Percentiles rank a stretch among this genome's conserved stretches.
These are phyloP conservation scores for Hypoxylon sp. DNA, from an alignment of 2,329 filamentous ascomycete species.

Conservation along the genomic window DNA sequence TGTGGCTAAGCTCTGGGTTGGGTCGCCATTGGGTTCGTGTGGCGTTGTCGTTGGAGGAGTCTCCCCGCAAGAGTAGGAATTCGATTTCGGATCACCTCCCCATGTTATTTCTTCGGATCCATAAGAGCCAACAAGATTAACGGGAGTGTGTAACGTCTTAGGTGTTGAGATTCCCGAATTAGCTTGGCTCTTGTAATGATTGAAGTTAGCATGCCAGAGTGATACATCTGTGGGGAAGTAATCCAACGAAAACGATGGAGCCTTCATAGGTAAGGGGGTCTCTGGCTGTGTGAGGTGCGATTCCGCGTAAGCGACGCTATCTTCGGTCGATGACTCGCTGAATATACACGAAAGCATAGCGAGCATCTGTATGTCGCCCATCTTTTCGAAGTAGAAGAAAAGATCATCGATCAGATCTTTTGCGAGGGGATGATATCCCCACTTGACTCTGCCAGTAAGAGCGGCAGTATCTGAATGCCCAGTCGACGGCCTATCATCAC, in stretches of 20 bases:
- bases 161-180: conserved; percentile 66
- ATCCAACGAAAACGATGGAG: conserved; percentile 71
- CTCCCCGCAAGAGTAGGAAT: conserved; percentile 69
- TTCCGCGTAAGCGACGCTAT: conserved; percentile 66
- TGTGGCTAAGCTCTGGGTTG: conserved; percentile 64
- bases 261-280: conserved; percentile 71
- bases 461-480: conserved; percentile 33
- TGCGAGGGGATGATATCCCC: conserved; percentile 72
- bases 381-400: conserved; percentile 69
- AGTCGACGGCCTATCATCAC: conserved; percentile 32
- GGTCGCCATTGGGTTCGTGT: conserved; percentile 56
- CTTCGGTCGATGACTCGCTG: conserved; percentile 65
- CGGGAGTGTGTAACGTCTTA: conserved; percentile 63
- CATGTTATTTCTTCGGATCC: conserved; percentile 64
- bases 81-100: conserved; percentile 62
- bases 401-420: conserved; percentile 67
- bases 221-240: conserved; percentile 69
- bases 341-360: conserved; percentile 77
- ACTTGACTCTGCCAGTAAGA: conserved; percentile 70
- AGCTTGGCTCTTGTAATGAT: conserved; percentile 60
- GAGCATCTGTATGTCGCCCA: conserved; percentile 73
- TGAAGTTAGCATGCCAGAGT: conserved; percentile 55
- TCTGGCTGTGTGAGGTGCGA: conserved; percentile 65
- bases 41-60: conserved; percentile 64
- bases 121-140: conserved; percentile 63